Conservation (phyloP, 768 basidiomycete genomes). For the Butyriboletus loyo region DNA sequence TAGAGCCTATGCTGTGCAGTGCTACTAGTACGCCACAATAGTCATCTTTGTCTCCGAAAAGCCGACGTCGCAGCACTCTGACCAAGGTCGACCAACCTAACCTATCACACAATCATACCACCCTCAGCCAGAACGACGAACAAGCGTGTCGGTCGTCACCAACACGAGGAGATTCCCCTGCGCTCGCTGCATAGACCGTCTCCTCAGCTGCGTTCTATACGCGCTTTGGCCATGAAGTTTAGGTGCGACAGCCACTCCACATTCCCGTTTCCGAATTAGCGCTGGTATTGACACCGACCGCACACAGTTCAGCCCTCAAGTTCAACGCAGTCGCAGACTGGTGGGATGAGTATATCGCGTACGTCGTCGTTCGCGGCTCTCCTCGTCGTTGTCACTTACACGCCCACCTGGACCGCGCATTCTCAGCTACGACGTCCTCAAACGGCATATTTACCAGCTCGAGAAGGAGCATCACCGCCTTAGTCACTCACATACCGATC, state of each 20-base stretch:
- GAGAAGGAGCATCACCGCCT: conserved; percentile 70
- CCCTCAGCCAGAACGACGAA: neutral
- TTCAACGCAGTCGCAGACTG: conserved; percentile 91
- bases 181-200: conserved; percentile 5
- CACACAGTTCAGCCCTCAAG: conserved; percentile 74
- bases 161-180: conserved; percentile 28
- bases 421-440: conserved; percentile 76
- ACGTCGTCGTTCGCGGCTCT: conserved; percentile 30
- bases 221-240: conserved; percentile 32
- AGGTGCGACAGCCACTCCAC: conserved; percentile 19
- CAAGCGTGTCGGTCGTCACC: conserved; percentile 5
- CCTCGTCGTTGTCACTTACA: neutral
- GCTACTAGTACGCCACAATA: neutral
- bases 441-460: conserved; percentile 81
- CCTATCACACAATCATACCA: conserved; percentile 9
- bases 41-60: neutral
- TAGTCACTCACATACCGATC: conserved; percentile 42
- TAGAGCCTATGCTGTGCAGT: neutral
- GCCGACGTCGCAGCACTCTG: neutral
- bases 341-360: conserved; percentile 93
- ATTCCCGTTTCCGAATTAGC: too few species aligned
- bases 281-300: neutral
- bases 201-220: conserved; percentile 1
- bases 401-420: neutral
- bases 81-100: neutral